phyloP scores from a whole-genome alignment of 78 protist species.

The Guillardia theta region DNA sequence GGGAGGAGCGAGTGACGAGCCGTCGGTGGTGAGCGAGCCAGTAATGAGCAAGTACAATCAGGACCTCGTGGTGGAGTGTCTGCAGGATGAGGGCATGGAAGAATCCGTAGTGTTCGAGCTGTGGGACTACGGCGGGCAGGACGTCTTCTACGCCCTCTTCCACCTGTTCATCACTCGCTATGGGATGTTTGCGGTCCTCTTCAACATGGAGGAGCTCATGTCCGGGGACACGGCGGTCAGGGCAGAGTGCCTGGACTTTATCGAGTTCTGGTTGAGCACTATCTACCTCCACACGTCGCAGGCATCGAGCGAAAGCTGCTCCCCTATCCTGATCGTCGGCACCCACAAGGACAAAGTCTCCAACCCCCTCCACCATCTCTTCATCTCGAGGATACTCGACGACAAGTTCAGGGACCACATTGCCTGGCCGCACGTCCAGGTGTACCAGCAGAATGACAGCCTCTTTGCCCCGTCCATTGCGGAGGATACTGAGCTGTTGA shows the following conservation, averaged over 20 bases:
- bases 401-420: background rate
- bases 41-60: no score
- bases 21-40: no score
- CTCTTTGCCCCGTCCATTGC: no score
- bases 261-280: background rate
- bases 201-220: background rate
- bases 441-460: background rate
- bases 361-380: background rate
- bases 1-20: no score
- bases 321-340: constrained; percentile 1
- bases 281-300: background rate
- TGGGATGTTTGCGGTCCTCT: background rate
- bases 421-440: background rate
- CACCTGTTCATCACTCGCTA: background rate
- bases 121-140: constrained; percentile 21
- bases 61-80: no score
- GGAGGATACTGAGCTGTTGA: no score
- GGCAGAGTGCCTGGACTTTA: background rate
- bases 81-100: no score
- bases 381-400: background rate
- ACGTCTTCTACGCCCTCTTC: background rate
- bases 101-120: no score
- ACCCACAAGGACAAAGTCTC: constrained; percentile 11
- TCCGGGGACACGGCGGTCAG: background rate
- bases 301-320: background rate